Conservation (phyloP, 1,284 basidiomycete species). For the Xerocomus amazonicus region DNA sequence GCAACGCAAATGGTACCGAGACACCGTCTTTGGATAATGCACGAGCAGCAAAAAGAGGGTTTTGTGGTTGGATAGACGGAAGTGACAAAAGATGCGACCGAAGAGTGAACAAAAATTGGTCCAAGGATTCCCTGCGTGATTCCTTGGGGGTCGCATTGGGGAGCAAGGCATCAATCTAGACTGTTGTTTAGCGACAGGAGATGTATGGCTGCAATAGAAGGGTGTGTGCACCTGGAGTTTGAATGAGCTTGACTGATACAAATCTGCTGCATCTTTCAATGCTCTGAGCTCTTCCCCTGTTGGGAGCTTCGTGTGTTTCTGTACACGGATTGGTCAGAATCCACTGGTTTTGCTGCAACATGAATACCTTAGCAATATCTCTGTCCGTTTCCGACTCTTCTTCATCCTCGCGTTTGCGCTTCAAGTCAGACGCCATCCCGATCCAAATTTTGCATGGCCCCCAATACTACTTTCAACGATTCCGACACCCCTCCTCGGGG, state of each 20-base stretch:
- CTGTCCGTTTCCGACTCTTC: conserved; percentile 3
- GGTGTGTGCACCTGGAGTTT: conserved; percentile 65
- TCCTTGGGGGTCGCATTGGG: conserved; percentile 71
- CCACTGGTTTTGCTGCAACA: not conserved
- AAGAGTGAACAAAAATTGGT: conserved; percentile 60
- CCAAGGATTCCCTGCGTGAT: conserved; percentile 51
- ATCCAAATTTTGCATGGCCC: conserved; percentile 1
- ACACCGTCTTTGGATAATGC: conserved; percentile 49
- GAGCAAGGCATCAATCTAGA: conserved; percentile 75
- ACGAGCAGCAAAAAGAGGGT: conserved; percentile 62
- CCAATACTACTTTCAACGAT: not conserved
- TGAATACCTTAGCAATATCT: conserved; percentile 11
- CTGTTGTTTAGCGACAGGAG: not conserved
- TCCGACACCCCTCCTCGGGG: not conserved
- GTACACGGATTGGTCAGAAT: not conserved
- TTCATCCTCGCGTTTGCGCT: conserved; percentile 31
- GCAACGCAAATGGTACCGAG: conserved; percentile 61
- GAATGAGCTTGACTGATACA: conserved; percentile 82
- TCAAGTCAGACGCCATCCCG: conserved; percentile 25
- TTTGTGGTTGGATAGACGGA: conserved; percentile 53
- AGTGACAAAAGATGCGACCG: conserved; percentile 59
- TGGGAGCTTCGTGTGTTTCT: conserved; percentile 45
- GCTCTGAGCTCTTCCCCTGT: conserved; percentile 71
- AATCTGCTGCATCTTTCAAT: conserved; percentile 74
- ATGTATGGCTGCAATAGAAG: not conserved